Conservation (phyloP, 352 stramenopile genomes). For the Pythium dissotocum region DNA sequence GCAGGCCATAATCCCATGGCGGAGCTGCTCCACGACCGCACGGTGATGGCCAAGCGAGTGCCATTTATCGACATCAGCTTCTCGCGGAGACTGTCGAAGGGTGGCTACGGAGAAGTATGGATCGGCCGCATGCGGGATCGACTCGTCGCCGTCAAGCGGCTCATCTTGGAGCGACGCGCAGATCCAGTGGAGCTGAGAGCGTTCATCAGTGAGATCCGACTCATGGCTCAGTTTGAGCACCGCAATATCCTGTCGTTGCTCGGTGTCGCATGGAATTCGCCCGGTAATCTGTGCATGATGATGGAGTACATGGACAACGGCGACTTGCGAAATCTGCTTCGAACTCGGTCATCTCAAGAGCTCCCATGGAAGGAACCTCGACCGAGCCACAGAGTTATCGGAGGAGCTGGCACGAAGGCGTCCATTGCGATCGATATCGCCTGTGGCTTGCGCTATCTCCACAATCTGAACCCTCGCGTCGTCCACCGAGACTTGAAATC, state of each 20-base stretch:
- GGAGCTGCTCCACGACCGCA: constrained; percentile 30
- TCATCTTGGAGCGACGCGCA: constrained; percentile 29
- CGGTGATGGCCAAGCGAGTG: constrained; percentile 35
- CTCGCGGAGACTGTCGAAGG: constrained; percentile 37
- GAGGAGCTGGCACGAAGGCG: constrained; percentile 15
- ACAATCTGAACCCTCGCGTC: constrained; percentile 20
- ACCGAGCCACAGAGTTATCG: not conserved
- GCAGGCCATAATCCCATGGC: constrained; percentile 18
- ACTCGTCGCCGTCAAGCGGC: constrained; percentile 47
- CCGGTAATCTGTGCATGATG: constrained; percentile 28
- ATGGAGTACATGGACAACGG: constrained; percentile 35
- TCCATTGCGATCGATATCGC: constrained; percentile 33
- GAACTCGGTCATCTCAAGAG: not conserved
- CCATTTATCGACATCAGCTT: constrained; percentile 39
- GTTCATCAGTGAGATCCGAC: constrained; percentile 38
- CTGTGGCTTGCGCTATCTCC: constrained; percentile 31
- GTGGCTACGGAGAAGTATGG: constrained; percentile 58
- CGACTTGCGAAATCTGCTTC: constrained; percentile 28
- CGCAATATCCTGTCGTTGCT: constrained; percentile 41
- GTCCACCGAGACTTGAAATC: constrained; percentile 39
- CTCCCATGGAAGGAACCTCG: constrained; percentile 18
- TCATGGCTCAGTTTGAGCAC: constrained; percentile 42
- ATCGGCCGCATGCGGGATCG: constrained; percentile 35
- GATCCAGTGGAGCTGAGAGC: constrained; percentile 7
- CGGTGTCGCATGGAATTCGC: constrained; percentile 38